These are phyloP conservation scores for Comarum palustre DNA, from an alignment of 306 rosid genomes.

Conservation along the genomic window DNA sequence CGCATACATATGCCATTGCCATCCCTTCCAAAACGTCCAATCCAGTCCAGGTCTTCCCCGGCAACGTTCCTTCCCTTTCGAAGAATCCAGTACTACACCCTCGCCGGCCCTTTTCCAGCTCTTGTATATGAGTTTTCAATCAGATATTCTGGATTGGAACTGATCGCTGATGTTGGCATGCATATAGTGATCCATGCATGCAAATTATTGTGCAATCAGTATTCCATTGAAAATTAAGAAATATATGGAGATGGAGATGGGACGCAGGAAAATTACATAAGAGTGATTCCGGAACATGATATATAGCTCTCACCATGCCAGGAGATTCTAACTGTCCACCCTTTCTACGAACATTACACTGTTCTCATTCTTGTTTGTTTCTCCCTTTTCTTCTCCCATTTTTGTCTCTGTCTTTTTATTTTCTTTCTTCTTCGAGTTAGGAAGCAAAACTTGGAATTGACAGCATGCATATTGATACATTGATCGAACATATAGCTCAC, in stretches of 20 bases:
- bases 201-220: background rate
- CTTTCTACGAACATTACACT: background rate
- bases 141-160: conserved; percentile 9
- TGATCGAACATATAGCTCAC: background rate
- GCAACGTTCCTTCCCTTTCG: background rate
- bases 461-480: background rate
- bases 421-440: background rate
- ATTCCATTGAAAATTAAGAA: background rate
- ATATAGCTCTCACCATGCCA: background rate
- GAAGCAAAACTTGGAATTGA: background rate
- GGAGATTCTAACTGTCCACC: conserved; percentile 11
- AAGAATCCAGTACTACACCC: background rate
- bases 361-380: background rate
- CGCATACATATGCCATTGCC: background rate
- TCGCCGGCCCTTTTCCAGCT: background rate
- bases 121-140: background rate
- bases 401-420: background rate
- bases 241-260: background rate
- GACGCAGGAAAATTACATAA: background rate
- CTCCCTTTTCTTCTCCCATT: conserved; percentile 1
- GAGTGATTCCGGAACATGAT: background rate
- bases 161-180: background rate
- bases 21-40: conserved; percentile 10
- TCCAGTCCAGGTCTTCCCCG: conserved; percentile 7
- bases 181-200: background rate